phyloP scores from a whole-genome alignment of 805 yeast species.

The Yamadazyma paraphyllophila region DNA sequence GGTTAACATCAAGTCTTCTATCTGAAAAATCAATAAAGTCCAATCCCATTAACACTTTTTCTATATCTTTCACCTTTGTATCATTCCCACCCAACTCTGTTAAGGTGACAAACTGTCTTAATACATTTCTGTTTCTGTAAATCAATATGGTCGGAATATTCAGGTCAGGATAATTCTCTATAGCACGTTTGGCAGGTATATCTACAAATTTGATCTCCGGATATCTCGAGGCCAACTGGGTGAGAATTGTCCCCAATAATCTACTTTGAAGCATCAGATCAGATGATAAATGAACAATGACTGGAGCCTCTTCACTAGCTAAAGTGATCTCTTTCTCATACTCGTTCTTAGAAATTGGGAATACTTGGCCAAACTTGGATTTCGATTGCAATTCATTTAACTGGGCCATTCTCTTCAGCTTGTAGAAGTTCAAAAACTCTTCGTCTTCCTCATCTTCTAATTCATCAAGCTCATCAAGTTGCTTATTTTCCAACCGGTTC shows the following conservation, averaged over 20 bases:
- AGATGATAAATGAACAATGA: slow-evolving; percentile 74
- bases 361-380: slow-evolving; percentile 70
- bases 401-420: slow-evolving; percentile 75
- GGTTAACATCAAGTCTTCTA: slow-evolving; percentile 60
- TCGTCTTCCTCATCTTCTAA: slow-evolving; percentile 93
- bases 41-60: slow-evolving; percentile 62
- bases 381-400: slow-evolving; percentile 57
- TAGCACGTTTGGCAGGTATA: slow-evolving; percentile 86
- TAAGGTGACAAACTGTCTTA: slow-evolving; percentile 78
- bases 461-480: slow-evolving; percentile 78
- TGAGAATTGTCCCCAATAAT: slow-evolving; percentile 58
- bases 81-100: slow-evolving; percentile 82
- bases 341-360: slow-evolving; percentile 81
- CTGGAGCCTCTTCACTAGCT: slow-evolving; percentile 65
- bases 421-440: slow-evolving; percentile 77
- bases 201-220: slow-evolving; percentile 88
- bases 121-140: slow-evolving; percentile 74
- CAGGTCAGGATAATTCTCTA: slow-evolving; percentile 85
- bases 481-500: slow-evolving; percentile 73
- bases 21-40: slow-evolving; percentile 69
- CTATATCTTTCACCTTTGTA: slow-evolving; percentile 67
- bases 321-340: slow-evolving; percentile 82
- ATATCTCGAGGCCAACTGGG: slow-evolving; percentile 60
- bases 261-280: slow-evolving; percentile 72
- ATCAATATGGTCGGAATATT: slow-evolving; percentile 90